Evolutionary conservation across 768 basidiomycete species (phyloP).

Genomic region (Scleroderma bovista): DNA sequence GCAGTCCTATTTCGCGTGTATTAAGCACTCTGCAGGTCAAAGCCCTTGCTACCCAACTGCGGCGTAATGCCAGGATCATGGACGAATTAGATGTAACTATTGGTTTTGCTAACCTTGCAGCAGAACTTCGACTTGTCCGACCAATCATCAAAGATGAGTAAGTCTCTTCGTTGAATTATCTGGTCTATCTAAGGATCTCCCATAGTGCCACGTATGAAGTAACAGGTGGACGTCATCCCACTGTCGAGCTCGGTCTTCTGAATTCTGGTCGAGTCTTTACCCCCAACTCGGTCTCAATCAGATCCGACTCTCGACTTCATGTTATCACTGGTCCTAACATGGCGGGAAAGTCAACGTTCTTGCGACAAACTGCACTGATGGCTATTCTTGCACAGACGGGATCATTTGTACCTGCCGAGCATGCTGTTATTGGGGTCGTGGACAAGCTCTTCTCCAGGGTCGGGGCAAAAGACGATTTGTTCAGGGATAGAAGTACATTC

Average conservation of each 20-base stretch:
- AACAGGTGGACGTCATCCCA: constrained; percentile 81
- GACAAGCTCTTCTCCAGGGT: constrained; percentile 93
- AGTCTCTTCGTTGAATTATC: constrained; percentile 17
- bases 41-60: constrained; percentile 47
- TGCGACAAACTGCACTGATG: constrained; percentile 89
- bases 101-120: constrained; percentile 75
- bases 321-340: constrained; percentile 93
- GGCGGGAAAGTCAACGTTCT: constrained; percentile 90
- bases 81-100: constrained; percentile 86
- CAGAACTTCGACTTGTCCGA: constrained; percentile 69
- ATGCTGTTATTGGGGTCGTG: constrained; percentile 75
- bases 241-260: constrained; percentile 85
- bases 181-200: background rate
- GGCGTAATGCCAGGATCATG: constrained; percentile 68
- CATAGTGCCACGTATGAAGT: constrained; percentile 57
- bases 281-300: constrained; percentile 72
- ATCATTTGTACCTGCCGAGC: constrained; percentile 87
- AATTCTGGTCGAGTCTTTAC: constrained; percentile 72
- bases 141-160: constrained; percentile 71
- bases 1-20: background rate
- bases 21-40: constrained; percentile 48
- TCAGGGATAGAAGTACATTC: constrained; percentile 90
- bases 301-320: constrained; percentile 59
- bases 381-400: constrained; percentile 88
- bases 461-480: constrained; percentile 93